Evolutionary conservation across 768 basidiomycete genomes (phyloP).

Genomic region (Rhizopogon roseolus): DNA sequence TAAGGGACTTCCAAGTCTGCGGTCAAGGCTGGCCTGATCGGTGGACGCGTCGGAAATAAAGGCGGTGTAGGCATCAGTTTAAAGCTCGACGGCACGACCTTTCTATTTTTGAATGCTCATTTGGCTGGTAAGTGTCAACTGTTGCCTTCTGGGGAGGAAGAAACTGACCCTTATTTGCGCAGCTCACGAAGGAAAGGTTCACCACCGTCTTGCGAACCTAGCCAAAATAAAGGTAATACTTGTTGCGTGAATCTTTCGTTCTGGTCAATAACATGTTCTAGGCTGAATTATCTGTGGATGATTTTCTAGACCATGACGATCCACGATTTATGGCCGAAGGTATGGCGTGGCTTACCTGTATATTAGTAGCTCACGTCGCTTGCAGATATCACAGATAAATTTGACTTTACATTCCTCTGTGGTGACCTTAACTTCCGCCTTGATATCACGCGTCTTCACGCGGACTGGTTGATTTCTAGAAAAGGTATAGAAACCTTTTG

Average conservation of each 20-base stretch:
- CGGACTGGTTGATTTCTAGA: slow-evolving; percentile 87
- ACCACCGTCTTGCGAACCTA: slow-evolving; percentile 81
- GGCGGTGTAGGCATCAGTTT: slow-evolving; percentile 89
- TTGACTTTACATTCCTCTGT: slow-evolving; percentile 84
- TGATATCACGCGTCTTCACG: slow-evolving; percentile 84
- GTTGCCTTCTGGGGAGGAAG: not conserved
- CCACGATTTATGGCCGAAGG: slow-evolving; percentile 70
- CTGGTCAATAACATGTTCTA: slow-evolving; percentile 20
- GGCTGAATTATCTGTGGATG: slow-evolving; percentile 75
- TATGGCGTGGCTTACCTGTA: slow-evolving; percentile 15
- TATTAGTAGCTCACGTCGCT: slow-evolving; percentile 6
- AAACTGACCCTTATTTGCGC: not conserved
- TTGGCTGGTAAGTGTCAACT: slow-evolving; percentile 56
- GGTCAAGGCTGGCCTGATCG: slow-evolving; percentile 87
- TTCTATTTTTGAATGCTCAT: slow-evolving; percentile 90
- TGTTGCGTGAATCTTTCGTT: not conserved
- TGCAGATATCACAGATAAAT: slow-evolving; percentile 75
- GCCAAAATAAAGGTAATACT: slow-evolving; percentile 75
- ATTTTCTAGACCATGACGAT: slow-evolving; percentile 64
- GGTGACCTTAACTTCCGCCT: slow-evolving; percentile 93
- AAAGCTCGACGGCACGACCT: slow-evolving; percentile 73
- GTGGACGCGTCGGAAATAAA: slow-evolving; percentile 91
- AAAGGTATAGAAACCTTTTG: slow-evolving; percentile 43
- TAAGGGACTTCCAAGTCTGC: slow-evolving; percentile 68
- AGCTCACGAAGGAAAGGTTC: slow-evolving; percentile 76